Base-by-base conservation (phyloP, 2,329 filamentous ascomycete genomes). In the Amphichorda felina region DNA sequence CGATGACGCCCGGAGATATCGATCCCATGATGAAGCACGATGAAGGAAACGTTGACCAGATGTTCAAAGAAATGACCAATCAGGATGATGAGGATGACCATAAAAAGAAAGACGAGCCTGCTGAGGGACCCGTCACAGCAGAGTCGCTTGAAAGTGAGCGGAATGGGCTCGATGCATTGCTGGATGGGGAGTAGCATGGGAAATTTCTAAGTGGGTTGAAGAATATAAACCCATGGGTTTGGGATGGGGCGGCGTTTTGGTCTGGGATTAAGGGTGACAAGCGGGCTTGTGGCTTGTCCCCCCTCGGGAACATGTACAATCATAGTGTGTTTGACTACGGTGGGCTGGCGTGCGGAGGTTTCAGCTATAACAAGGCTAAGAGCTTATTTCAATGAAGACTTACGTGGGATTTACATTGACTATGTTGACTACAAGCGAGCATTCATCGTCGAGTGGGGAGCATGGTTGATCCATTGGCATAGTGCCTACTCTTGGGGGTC, bases 61-160 rank as follows among this genome's bases (percentile, higher is more conserved):
- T 74, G 66, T 72, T 73, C 46, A 59, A 65, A 30, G 69, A 72
- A 30, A 60, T 74, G 43, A 70, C 68, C 4, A 70, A 72, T 39
- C 60, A 66, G 38, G 64, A 69, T 13, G 64, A 70, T 17, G 67
- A 70, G 4, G 63, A 66, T 11, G 54, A 56, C 36, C 51, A 38
- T 8, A 64, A 63, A 45, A 55, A 54, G 42, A 57, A 56, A 30
- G 51, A 55, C 22, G 35, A 33, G 2, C 40, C 42, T 21, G 36
- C 39, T n/a, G 51, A 57, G 21, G 50, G 48, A 14, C 46, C 47
- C 11, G 54, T 63, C 33, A 64, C 60, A 24, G 55, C 61, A 16
- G 63, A 59, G 33, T 61, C 58, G 18, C 46, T 66, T 26, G 62
- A 66, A 44, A 61, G 49, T 36, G 63, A 66, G 50, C 55, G 62